Evolutionary conservation across 1,284 basidiomycete species (phyloP), one percentile per base, ranked within the genome.

Genomic region (Omphalotus olearius): DNA sequence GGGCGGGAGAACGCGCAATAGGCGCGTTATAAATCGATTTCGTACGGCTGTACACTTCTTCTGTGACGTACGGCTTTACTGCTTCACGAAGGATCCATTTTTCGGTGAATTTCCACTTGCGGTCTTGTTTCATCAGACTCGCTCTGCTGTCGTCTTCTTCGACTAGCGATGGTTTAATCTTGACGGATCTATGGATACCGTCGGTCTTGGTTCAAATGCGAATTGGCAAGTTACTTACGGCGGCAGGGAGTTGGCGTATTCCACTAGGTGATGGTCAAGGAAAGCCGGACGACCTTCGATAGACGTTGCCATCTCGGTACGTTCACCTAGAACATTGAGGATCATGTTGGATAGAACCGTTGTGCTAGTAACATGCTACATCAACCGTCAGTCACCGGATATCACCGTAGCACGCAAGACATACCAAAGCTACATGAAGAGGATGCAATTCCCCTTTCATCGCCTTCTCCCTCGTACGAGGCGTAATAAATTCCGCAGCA

Each of bases 11-110:
- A 2, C 46, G 42, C 1, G 57, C 28, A 25, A 53, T 48, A 16
- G 55, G 56, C 10, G 57, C 39, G 20, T 60, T 60, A 40, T 57
- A 60, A 43, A 53, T 53, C 0, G 52, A 48, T 36, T 60, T 60
- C 25, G 55, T 55, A 35, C 51, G 48, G 6, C 44, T n/a, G 23
- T 50, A 54, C 14, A 60, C 52, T 41, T 60, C 59, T 13, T 55
- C 49, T 13, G 57, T 60, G 7, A 60, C 51, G 37, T 56, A 60
- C 0, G 59, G 59, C 14, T 51, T 50, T 9, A 57, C 56, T 3
- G 59, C 59, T 41, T 60, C 45, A 16, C 59, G 57, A 2, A 60
- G 45, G 10, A 60, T 48, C 59, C 59, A 60, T 28, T 60, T 60
- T 42, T 60, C 59, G 42, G 49, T 50, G 35, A 57, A 57, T 9